Evolutionary conservation across 495 filamentous ascomycete species (phyloP).

Genomic region (Melanomma pulvis-pyrius): DNA sequence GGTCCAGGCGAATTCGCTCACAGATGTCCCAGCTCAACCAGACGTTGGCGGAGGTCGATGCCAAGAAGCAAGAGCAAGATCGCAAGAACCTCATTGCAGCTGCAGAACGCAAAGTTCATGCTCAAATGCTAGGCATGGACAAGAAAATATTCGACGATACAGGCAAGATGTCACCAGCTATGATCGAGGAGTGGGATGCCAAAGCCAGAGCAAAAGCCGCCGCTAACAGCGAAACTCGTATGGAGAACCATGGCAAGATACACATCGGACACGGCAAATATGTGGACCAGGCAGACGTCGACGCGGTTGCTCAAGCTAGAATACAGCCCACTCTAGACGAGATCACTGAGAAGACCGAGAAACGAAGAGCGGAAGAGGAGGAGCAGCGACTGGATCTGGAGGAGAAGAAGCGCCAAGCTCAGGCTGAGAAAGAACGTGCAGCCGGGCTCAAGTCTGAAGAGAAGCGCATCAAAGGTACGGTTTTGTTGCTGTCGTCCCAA

Average conservation of each 20-base stretch:
- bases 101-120: conserved; percentile 82
- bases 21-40: conserved; percentile 78
- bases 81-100: conserved; percentile 72
- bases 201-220: conserved; percentile 69
- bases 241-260: conserved; percentile 63
- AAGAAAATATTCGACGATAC: conserved; percentile 74
- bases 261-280: conserved; percentile 80
- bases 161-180: conserved; percentile 70
- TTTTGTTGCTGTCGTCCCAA: neutral
- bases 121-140: conserved; percentile 76
- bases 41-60: conserved; percentile 69
- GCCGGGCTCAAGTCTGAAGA: conserved; percentile 56
- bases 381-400: conserved; percentile 60
- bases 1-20: conserved; percentile 70
- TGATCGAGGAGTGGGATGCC: conserved; percentile 76
- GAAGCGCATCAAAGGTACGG: conserved; percentile 57
- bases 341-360: conserved; percentile 75
- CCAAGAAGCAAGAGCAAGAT: conserved; percentile 72
- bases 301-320: conserved; percentile 74
- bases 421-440: conserved; percentile 57
- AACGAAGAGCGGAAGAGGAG: conserved; percentile 62
- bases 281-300: conserved; percentile 77
- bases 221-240: conserved; percentile 62
- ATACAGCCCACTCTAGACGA: conserved; percentile 93
- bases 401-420: conserved; percentile 51